A percentile compares a stretch with the other conserved stretches of the same genome.
These are phyloP conservation scores for Ilyonectria sp. DNA, from an alignment of 2,329 filamentous ascomycete species.

Conservation along the genomic window DNA sequence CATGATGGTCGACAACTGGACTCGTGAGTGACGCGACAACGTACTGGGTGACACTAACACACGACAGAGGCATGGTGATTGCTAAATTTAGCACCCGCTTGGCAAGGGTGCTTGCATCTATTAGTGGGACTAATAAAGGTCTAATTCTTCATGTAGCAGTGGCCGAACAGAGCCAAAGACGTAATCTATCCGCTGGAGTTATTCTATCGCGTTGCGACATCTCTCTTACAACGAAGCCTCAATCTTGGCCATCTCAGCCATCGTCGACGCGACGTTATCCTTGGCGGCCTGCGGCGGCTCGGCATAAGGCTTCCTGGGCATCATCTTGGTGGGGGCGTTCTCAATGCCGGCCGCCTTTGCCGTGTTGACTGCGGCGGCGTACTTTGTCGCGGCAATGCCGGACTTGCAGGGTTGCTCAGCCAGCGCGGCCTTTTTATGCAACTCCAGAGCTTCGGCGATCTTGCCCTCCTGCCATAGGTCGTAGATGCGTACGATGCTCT, in stretches of 20 bases:
- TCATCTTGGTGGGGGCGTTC: constrained; percentile 70
- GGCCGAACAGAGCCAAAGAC: neutral
- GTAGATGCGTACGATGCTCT: constrained; percentile 72
- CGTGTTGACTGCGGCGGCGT: constrained; percentile 2
- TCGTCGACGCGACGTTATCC: constrained; percentile 57
- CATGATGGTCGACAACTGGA: neutral
- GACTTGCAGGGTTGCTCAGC: constrained; percentile 77
- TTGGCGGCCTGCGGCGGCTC: constrained; percentile 60
- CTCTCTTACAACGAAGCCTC: constrained; percentile 46
- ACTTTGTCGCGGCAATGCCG: constrained; percentile 58
- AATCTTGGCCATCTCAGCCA: constrained; percentile 60
- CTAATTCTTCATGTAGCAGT: neutral
- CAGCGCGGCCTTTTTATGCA: constrained; percentile 75
- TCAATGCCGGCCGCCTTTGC: constrained; percentile 57
- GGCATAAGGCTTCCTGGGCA: constrained; percentile 73
- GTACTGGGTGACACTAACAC: no score
- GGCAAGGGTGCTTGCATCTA: neutral
- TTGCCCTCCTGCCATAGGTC: constrained; percentile 71
- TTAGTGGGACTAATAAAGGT: neutral
- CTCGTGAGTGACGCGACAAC: no score
- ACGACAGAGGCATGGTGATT: no score
- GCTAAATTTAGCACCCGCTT: neutral
- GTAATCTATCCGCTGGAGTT: neutral
- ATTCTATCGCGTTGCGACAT: neutral
- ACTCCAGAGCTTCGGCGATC: constrained; percentile 69